Conservation (phyloP, 495 filamentous ascomycete genomes). For the Penicillium manginii region DNA sequence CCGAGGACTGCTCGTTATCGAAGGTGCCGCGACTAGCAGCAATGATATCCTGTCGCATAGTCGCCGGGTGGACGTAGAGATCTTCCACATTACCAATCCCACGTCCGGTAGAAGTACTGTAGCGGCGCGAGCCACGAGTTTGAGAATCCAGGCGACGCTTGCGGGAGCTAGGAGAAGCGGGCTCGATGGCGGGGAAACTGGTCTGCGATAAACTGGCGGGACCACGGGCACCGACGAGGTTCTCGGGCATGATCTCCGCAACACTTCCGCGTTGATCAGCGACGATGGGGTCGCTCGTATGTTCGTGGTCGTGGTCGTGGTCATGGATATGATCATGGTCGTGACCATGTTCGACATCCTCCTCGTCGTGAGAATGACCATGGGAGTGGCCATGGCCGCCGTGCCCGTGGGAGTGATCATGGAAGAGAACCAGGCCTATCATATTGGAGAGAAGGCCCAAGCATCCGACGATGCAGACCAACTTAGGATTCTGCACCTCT, state of each 20-base stretch:
- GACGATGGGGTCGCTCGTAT: conserved; percentile 31
- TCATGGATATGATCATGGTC: conserved; percentile 16
- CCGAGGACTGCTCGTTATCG: conserved; percentile 56
- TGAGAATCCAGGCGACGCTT: conserved; percentile 42
- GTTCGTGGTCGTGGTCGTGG: conserved; percentile 35
- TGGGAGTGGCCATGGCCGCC: conserved; percentile 60
- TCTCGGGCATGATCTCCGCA: conserved; percentile 50
- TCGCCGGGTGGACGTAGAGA: conserved; percentile 85
- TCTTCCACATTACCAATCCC: conserved; percentile 65
- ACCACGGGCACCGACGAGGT: conserved; percentile 19
- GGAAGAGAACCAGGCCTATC: conserved; percentile 84
- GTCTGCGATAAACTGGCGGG: conserved; percentile 38
- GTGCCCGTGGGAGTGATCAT: conserved; percentile 91
- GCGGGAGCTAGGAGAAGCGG: conserved; percentile 33
- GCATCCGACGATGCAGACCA: conserved; percentile 87
- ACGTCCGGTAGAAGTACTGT: conserved; percentile 53
- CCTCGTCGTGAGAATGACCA: conserved; percentile 36
- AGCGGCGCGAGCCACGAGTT: conserved; percentile 54
- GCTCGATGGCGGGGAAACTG: conserved; percentile 40
- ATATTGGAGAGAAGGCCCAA: conserved; percentile 88
- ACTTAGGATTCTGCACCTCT: conserved; percentile 75
- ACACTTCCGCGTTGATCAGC: conserved; percentile 51
- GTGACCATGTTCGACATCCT: conserved; percentile 37
- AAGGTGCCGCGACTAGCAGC: conserved; percentile 63
- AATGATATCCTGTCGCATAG: conserved; percentile 89